Evolutionary conservation across 2,329 filamentous ascomycete genomes (phyloP), one percentile per base, ranked within the genome.

Genomic region (Sclerotinia glacialis): DNA sequence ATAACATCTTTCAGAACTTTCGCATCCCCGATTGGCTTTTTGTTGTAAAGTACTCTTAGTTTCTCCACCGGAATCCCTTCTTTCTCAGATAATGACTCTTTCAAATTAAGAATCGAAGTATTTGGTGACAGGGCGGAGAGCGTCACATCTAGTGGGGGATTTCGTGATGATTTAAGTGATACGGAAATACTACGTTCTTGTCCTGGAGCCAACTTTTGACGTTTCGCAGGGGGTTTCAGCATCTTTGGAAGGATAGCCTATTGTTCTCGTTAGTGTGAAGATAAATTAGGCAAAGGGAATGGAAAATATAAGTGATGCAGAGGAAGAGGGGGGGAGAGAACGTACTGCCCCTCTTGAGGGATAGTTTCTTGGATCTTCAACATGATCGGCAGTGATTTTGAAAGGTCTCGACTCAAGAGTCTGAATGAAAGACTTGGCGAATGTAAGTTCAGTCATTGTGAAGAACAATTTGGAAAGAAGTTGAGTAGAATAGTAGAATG

Each of bases 311-410:
- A 54, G 28, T 54, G 5, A 14, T 7, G 21, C 28, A n/a, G 37
- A 54, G 34, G 18, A 2, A 54, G 28, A 37, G 9, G 50, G 18
- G 50, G 18, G 3, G n/a, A 23, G 49, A 23, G 23, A 37, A 77
- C 88, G 40, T 85, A 97, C 94, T 21, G 93, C 89, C 71, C 87
- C 83, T 69, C 90, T 87, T 34, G 90, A 82, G 31, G 91, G 90
- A 77, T 94, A 93, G 71, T 84, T 86, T 74, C 88, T 88, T 60
- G 92, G 87, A 76, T 97, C 92, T 79, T 94, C 91, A 78, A 96
- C 88, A 86, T 97, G 90, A 78, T 98, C 92, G 71, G 91, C 83
- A n/a, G 89, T 87, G 70, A 98, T 85, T 82, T 93, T 96, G 73
- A 88, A 78, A 9, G 93, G 90, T 60, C 89, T 88, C 68, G 87